phyloP scores from a whole-genome alignment of 768 basidiomycete genomes.

The Agaricus sinodeliciosus region DNA sequence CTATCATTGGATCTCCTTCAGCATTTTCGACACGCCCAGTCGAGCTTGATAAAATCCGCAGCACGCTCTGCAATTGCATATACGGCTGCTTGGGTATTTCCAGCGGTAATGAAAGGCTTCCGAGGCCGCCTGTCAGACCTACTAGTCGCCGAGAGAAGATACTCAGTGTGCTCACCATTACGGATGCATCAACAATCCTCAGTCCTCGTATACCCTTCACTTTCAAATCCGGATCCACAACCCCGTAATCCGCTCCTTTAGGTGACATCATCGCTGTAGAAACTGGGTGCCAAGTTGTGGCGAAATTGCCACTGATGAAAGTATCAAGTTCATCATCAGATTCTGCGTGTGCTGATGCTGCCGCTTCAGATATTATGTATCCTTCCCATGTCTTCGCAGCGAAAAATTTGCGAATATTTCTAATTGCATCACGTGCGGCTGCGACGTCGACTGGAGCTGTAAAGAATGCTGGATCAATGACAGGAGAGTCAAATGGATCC shows the following conservation, averaged over 20 bases:
- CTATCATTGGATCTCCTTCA: no score
- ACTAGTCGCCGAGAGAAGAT: not conserved
- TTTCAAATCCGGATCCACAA: slow-evolving; percentile 23
- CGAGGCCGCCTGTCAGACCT: not conserved
- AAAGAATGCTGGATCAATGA: slow-evolving; percentile 10
- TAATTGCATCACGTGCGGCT: slow-evolving; percentile 14
- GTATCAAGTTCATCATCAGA: slow-evolving; percentile 3
- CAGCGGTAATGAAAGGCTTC: not conserved
- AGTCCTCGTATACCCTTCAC: slow-evolving; percentile 28
- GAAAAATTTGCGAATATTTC: not conserved
- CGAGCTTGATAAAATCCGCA: not conserved
- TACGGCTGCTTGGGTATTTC: not conserved
- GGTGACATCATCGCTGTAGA: slow-evolving; percentile 26
- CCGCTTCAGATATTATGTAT: not conserved
- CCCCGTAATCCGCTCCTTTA: slow-evolving; percentile 12
- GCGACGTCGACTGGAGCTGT: slow-evolving; percentile 14
- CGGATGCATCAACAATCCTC: slow-evolving; percentile 28
- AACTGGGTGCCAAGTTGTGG: slow-evolving; percentile 25
- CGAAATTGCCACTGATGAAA: slow-evolving; percentile 14
- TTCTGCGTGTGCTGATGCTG: not conserved
- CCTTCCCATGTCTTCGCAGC: slow-evolving; percentile 6
- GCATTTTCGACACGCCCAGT: no score
- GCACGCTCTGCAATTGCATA: slow-evolving; percentile 1
- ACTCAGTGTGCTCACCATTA: not conserved
- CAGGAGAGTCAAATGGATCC: slow-evolving; percentile 9